These are phyloP conservation scores for Lathyrus oleraceus DNA, from an alignment of 306 rosid species.

Conservation along the genomic window DNA sequence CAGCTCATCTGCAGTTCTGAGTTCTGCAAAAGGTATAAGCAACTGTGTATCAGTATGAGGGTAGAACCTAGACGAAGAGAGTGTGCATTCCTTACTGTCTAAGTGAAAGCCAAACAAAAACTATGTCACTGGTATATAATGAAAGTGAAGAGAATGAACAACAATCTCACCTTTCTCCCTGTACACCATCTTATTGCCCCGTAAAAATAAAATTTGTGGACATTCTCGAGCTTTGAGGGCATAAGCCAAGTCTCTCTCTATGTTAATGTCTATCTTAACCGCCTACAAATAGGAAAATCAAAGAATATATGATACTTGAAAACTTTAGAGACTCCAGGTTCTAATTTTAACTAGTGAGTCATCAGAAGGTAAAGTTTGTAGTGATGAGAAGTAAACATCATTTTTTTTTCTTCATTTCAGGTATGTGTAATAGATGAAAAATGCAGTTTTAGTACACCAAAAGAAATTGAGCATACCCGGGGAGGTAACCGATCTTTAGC, in stretches of 20 bases:
- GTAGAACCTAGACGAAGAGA: slow-evolving; percentile 14
- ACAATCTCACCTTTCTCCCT: slow-evolving; percentile 79
- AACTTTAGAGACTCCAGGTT: slow-evolving; percentile 7
- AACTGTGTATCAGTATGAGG: slow-evolving; percentile 3
- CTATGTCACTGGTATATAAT: background rate
- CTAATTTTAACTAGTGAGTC: background rate
- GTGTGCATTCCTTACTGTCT: slow-evolving; percentile 10
- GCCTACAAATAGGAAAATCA: slow-evolving; percentile 51
- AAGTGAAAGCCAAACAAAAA: slow-evolving; percentile 28
- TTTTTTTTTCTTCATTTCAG: slow-evolving; percentile 3
- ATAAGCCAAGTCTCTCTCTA: slow-evolving; percentile 89
- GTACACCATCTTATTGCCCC: slow-evolving; percentile 76
- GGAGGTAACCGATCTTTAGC: slow-evolving; percentile 92
- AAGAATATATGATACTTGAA: slow-evolving; percentile 11
- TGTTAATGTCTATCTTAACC: slow-evolving; percentile 79
- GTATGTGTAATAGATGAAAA: background rate
- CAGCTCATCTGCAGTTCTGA: slow-evolving; percentile 69
- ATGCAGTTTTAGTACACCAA: slow-evolving; percentile 1
- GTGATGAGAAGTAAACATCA: slow-evolving; percentile 16
- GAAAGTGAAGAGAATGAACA: slow-evolving; percentile 31
- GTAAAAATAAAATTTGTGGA: slow-evolving; percentile 76
- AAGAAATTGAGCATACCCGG: slow-evolving; percentile 54
- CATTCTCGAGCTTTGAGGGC: slow-evolving; percentile 80
- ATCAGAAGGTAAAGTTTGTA: background rate
- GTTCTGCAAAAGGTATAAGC: slow-evolving; percentile 45